Evolutionary conservation across 306 rosid species (phyloP).

Genomic region (Luffa acutangula): DNA sequence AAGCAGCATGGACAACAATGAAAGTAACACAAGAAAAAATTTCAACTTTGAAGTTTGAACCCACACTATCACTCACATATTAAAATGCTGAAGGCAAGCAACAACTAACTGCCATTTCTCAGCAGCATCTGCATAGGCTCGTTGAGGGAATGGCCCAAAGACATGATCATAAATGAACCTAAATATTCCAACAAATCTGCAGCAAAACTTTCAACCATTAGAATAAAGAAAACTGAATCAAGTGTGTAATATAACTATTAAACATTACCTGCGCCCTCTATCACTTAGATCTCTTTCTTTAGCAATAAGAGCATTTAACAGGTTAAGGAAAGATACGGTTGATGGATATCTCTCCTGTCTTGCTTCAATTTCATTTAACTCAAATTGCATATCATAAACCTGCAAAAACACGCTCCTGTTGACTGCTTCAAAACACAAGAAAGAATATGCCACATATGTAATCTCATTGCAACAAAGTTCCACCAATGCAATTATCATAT

Average conservation of each 20-base stretch:
- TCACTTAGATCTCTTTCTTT: constrained; percentile 84
- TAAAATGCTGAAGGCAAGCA: constrained; percentile 87
- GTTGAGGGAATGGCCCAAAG: constrained; percentile 94
- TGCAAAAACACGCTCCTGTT: constrained; percentile 27
- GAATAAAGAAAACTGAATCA: constrained; percentile 5
- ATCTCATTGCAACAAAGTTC: background rate
- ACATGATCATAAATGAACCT: constrained; percentile 91
- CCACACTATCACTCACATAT: constrained; percentile 48
- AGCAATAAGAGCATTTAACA: constrained; percentile 86
- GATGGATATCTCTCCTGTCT: constrained; percentile 96
- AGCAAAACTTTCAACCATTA: background rate
- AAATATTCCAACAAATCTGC: constrained; percentile 93
- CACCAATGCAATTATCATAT: background rate
- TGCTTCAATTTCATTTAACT: constrained; percentile 89
- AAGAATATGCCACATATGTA: background rate
- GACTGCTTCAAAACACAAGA: background rate
- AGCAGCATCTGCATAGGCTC: constrained; percentile 79
- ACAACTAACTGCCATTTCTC: constrained; percentile 95
- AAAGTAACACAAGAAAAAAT: constrained; percentile 1
- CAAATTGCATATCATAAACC: constrained; percentile 97
- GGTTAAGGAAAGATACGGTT: constrained; percentile 80
- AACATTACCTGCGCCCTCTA: constrained; percentile 76
- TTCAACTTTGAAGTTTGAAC: constrained; percentile 13
- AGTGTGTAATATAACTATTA: constrained; percentile 4
- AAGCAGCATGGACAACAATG: background rate